These are phyloP conservation scores for Colletotrichum echinochloae DNA, from an alignment of 2,329 filamentous ascomycete genomes.

Conservation along the genomic window DNA sequence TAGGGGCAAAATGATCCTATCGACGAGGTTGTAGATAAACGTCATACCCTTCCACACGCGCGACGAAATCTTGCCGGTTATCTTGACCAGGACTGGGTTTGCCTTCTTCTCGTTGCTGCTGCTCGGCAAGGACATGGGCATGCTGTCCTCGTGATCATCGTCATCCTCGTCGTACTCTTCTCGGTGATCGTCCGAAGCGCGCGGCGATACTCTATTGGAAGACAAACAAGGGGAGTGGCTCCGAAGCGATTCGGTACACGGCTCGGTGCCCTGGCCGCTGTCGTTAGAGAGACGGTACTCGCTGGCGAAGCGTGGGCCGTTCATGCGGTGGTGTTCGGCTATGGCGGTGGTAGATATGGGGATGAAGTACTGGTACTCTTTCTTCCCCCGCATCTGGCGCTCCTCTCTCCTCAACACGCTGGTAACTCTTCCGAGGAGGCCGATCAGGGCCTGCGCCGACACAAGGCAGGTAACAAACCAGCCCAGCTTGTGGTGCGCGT, in stretches of 20 bases:
- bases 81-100: conserved; percentile 64
- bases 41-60: conserved; percentile 69
- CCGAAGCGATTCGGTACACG: conserved; percentile 73
- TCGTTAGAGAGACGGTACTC: conserved; percentile 74
- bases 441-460: conserved; percentile 76
- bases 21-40: conserved; percentile 74
- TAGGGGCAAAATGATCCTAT: conserved; percentile 81
- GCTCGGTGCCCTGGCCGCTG: conserved; percentile 81
- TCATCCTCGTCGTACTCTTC: conserved; percentile 65
- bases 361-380: conserved; percentile 71
- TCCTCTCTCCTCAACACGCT: conserved; percentile 45
- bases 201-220: conserved; percentile 56
- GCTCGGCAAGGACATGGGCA: conserved; percentile 58
- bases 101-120: conserved; percentile 52
- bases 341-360: conserved; percentile 70
- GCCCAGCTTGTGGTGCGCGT: conserved; percentile 88
- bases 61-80: conserved; percentile 65
- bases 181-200: conserved; percentile 13
- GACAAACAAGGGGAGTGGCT: conserved; percentile 74
- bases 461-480: conserved; percentile 85
- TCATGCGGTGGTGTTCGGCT: conserved; percentile 61
- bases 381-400: conserved; percentile 29
- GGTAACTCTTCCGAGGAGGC: conserved; percentile 72
- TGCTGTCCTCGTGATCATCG: conserved; percentile 51
- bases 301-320: conserved; percentile 30